A percentile compares a stretch with the other conserved stretches of the same genome.
Conservation (phyloP, 2,329 filamentous ascomycete genomes). For the Magnaporthales sp. region DNA sequence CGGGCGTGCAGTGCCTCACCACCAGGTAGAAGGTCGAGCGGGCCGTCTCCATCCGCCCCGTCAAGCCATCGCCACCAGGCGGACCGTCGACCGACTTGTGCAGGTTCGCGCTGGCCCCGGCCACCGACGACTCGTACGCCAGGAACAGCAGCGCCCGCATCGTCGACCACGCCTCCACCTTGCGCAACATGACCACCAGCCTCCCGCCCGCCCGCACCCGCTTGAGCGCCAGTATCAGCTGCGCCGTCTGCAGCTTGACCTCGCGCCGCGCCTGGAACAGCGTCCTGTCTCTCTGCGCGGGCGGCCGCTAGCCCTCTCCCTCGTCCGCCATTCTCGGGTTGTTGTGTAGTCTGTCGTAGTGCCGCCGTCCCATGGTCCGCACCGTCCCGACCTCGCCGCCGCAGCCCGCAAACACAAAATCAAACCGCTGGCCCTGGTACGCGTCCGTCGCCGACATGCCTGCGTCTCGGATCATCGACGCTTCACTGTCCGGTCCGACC, state of each 20-base stretch:
- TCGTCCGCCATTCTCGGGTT: not conserved
- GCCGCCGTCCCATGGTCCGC: not conserved
- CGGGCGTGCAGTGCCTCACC: not conserved
- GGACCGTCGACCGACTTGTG: not conserved
- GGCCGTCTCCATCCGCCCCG: no score
- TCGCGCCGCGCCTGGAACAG: not conserved
- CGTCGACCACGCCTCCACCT: not conserved
- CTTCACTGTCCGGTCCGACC: not conserved
- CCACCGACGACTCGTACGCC: not conserved
- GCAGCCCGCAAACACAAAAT: not conserved
- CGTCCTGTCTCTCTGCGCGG: not conserved
- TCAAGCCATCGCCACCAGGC: not conserved
- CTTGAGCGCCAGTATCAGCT: not conserved
- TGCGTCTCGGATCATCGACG: not conserved
- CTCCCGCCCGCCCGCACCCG: not conserved
- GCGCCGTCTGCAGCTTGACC: not conserved
- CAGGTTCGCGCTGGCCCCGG: not conserved
- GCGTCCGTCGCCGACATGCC: not conserved
- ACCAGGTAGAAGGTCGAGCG: not conserved
- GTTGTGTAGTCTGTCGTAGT: not conserved
- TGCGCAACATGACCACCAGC: not conserved
- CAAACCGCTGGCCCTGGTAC: not conserved
- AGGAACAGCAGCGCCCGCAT: not conserved
- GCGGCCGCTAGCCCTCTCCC: not conserved
- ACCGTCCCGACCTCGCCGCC: not conserved